A percentile compares a stretch with the other conserved stretches of the same genome.
Evolutionary conservation across 306 rosid species (phyloP).

Genomic region (Quercus robur): DNA sequence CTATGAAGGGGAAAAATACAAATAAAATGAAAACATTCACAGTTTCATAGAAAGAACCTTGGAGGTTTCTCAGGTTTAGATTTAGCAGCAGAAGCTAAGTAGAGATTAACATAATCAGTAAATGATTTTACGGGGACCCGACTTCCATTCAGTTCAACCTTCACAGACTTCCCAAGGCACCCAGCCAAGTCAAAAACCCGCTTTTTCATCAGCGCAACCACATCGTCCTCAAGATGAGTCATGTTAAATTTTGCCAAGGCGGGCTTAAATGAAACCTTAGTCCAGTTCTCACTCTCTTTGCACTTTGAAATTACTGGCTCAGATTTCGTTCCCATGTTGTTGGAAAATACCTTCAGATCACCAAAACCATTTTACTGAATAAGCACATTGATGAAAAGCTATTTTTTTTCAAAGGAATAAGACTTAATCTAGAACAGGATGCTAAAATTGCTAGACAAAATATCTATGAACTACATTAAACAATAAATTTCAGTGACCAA

Average conservation of each 20-base stretch:
- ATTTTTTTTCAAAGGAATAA: too few relatives aligned
- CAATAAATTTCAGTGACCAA: too few relatives aligned
- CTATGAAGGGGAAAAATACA: not conserved
- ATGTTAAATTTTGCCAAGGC: constrained; percentile 75
- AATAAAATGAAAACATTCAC: not conserved
- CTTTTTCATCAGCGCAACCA: constrained; percentile 88
- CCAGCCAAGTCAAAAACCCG: constrained; percentile 90
- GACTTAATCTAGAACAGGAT: too few relatives aligned
- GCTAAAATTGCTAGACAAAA: constrained; percentile 22
- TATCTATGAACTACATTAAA: too few relatives aligned
- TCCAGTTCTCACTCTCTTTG: constrained; percentile 82
- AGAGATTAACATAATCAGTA: constrained; percentile 79
- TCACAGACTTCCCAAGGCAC: constrained; percentile 84
- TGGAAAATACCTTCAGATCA: constrained; percentile 53
- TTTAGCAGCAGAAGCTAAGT: constrained; percentile 59
- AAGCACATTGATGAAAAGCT: not conserved
- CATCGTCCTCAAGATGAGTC: constrained; percentile 85
- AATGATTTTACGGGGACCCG: constrained; percentile 58
- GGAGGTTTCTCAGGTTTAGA: constrained; percentile 43
- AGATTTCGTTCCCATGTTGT: constrained; percentile 76
- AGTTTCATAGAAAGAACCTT: constrained; percentile 39
- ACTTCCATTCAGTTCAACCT: constrained; percentile 77
- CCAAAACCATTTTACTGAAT: constrained; percentile 1
- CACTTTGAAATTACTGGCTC: constrained; percentile 75
- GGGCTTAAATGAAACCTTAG: constrained; percentile 84